Base-by-base conservation (phyloP, 495 filamentous ascomycete species). In the Aspergillus bertholletiae region DNA sequence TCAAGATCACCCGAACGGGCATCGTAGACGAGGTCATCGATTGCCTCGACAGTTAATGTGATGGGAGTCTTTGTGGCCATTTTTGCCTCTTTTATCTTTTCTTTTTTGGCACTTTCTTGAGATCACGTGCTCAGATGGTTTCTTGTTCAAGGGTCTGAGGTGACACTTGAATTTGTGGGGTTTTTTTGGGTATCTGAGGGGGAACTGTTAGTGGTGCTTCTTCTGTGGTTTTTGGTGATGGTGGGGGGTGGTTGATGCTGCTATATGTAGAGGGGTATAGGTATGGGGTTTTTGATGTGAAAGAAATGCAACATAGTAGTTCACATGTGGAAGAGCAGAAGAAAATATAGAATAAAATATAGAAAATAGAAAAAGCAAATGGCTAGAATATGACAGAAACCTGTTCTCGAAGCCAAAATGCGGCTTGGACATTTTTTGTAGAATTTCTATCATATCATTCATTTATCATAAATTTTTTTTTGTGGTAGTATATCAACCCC, bases 1-100 rank as follows among this genome's bases (percentile, higher is more conserved):
- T 79, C 71, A 49, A 85, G 75, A 30, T 95, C 90, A 61, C 88
- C 88, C 0, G 77, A 77, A 26, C 92, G 89, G 15, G 92, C 84
- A 48, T 85, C 79, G 74, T 94, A 96, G 56, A 96, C 80, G 57
- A 96, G 83, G 64, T 96, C 93, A 65, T 93, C 90, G 54, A 91
- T 86, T 63, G 88, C 80, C 41, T 96, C 92, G 64, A 84, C 81
- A 22, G 80, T 81, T 53, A 92, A 23, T 34, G 24, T 73, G 41
- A 72, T 54, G 20, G 73, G 54, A 26, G 63, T 63, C 43, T 67
- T 69, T 49, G 64, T 57, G 17, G 70, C 61, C 60, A 71, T 70
- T 55, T 65, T 62, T 44, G 39, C 60, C 56, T 51, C 13, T 43
- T 57, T 59, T 37, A 51, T 49, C 5, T 18, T 54, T 18, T 3